A percentile compares a stretch with the other conserved stretches of the same genome.
Evolutionary conservation across 306 rosid genomes (phyloP).

Genomic region (Cucumis cinereus): DNA sequence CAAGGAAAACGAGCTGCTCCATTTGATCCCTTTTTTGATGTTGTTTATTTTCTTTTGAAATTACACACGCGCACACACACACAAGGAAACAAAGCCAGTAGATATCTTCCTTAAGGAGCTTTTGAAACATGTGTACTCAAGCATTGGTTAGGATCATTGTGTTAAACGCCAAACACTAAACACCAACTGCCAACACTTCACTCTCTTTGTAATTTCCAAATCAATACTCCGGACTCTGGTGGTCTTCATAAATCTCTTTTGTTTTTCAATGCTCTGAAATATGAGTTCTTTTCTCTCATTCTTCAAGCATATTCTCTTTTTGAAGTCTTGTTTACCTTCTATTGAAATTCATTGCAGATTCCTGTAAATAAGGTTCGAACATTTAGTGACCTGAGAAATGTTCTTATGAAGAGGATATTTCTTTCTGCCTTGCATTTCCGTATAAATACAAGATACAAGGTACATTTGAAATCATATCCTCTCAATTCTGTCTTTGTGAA

Average conservation of each 20-base stretch:
- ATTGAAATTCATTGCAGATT: slow-evolving; percentile 41
- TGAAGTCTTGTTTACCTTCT: slow-evolving; percentile 4
- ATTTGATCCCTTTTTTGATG: neutral
- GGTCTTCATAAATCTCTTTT: slow-evolving; percentile 38
- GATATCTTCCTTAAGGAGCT: neutral
- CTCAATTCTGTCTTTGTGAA: neutral
- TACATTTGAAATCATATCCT: slow-evolving; percentile 11
- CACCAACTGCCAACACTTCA: neutral
- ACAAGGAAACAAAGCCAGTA: neutral
- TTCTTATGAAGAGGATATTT: slow-evolving; percentile 97
- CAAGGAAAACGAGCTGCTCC: neutral
- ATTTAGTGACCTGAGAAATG: slow-evolving; percentile 76
- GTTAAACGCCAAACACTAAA: neutral
- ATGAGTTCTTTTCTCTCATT: slow-evolving; percentile 15
- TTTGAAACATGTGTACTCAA: neutral
- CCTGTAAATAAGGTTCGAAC: slow-evolving; percentile 85
- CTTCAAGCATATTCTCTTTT: neutral
- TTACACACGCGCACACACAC: no score
- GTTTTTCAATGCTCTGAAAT: slow-evolving; percentile 54
- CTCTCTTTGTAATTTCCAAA: slow-evolving; percentile 17
- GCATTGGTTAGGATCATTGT: neutral
- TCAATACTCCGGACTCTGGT: slow-evolving; percentile 18
- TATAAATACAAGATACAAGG: slow-evolving; percentile 96
- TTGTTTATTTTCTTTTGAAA: no score
- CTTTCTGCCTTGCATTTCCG: slow-evolving; percentile 96